Conservation (phyloP, 148 eudicot species). For the Spergularia marina region DNA sequence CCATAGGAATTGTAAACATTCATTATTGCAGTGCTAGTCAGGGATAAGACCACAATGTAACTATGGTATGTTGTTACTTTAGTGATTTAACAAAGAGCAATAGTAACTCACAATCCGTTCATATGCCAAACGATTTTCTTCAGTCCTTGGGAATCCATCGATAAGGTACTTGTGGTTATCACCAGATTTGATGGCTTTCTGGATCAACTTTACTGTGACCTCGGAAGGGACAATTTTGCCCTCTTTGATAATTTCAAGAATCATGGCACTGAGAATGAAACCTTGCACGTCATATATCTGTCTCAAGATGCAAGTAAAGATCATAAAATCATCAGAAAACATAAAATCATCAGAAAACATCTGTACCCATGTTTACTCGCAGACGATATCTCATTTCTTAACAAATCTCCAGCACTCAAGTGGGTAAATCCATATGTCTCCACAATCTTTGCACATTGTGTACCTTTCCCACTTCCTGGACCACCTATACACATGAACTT, state of each 20-base stretch:
- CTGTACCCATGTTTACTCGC: slow-evolving; percentile 62
- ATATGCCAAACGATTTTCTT: slow-evolving; percentile 82
- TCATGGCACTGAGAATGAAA: slow-evolving; percentile 61
- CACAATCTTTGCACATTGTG: slow-evolving; percentile 77
- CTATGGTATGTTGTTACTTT: not conserved
- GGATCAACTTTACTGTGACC: slow-evolving; percentile 76
- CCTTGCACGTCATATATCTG: slow-evolving; percentile 15
- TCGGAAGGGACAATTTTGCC: slow-evolving; percentile 94
- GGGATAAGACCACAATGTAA: not conserved
- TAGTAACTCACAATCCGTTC: slow-evolving; percentile 70
- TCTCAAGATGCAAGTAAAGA: slow-evolving; percentile 16
- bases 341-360: slow-evolving; percentile 22
- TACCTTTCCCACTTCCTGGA: slow-evolving; percentile 98
- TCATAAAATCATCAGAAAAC: slow-evolving; percentile 17
- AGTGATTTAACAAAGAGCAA: not conserved
- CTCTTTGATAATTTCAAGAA: slow-evolving; percentile 72
- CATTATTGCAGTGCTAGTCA: not conserved
- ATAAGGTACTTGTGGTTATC: slow-evolving; percentile 68
- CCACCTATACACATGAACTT: slow-evolving; percentile 56
- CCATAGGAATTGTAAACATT: not conserved
- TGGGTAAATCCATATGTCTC: slow-evolving; percentile 84
- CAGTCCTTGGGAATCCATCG: slow-evolving; percentile 94
- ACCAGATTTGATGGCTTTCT: slow-evolving; percentile 59
- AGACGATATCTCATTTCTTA: slow-evolving; percentile 73
- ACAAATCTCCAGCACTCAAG: slow-evolving; percentile 88